Evolutionary conservation across 2,329 filamentous ascomycete genomes (phyloP).

Genomic region (Dactylonectria macrodidyma): DNA sequence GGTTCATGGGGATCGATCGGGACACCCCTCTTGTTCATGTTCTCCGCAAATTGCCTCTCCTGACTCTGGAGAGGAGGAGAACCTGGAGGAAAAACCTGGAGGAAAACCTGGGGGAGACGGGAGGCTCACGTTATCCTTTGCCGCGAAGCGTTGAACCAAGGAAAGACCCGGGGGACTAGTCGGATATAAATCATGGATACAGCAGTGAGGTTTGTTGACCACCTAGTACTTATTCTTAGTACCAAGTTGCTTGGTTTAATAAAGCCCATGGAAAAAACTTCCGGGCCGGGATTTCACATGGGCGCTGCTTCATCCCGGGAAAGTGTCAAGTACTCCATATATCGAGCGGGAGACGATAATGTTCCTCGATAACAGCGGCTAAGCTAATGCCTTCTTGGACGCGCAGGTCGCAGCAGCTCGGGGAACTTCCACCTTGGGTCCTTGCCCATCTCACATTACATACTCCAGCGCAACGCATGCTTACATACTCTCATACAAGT

Average conservation of each 20-base stretch:
- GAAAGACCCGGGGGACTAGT: constrained; percentile 5
- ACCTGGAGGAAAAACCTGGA: neutral
- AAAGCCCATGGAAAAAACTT: neutral
- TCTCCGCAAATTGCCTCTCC: constrained; percentile 24
- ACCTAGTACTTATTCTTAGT: too few relatives aligned
- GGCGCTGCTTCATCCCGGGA: neutral
- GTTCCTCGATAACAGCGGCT: constrained; percentile 21
- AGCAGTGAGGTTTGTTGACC: too few relatives aligned
- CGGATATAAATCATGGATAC: constrained; percentile 22
- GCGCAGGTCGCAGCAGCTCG: constrained; percentile 7
- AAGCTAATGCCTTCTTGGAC: constrained; percentile 5
- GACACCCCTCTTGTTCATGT: constrained; percentile 27
- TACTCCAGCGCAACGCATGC: constrained; percentile 8
- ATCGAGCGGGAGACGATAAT: constrained; percentile 8
- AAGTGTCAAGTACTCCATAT: constrained; percentile 12
- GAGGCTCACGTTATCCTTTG: constrained; percentile 8
- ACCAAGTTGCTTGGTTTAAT: too few relatives aligned
- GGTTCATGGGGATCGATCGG: constrained; percentile 23
- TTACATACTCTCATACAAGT: neutral
- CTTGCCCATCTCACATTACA: neutral
- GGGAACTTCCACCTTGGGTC: constrained; percentile 28
- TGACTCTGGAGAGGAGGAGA: constrained; percentile 24
- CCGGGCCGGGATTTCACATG: neutral
- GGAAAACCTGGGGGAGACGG: constrained; percentile 28
- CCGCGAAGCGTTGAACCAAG: neutral